These are phyloP conservation scores for Calonectria honghensis DNA, from an alignment of 2,329 filamentous ascomycete genomes.

Conservation along the genomic window DNA sequence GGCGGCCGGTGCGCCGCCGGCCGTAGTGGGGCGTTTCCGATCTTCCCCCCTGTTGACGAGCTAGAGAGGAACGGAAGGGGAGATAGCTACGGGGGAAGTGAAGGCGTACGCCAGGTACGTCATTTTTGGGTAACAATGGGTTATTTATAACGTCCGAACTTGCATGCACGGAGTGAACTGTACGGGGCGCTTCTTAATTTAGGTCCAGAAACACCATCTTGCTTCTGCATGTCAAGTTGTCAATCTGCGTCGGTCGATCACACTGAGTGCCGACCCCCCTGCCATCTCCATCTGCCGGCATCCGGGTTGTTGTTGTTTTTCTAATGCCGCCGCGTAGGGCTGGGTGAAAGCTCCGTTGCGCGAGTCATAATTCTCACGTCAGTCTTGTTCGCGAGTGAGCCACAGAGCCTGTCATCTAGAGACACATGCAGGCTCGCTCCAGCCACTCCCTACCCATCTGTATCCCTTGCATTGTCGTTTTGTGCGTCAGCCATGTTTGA, in stretches of 20 bases:
- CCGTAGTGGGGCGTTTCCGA: conserved; percentile 1
- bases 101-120: background rate
- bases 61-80: background rate
- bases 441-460: background rate
- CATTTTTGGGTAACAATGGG: background rate
- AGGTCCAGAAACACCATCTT: background rate
- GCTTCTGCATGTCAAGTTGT: background rate
- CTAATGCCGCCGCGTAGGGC: background rate
- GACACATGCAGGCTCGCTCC: background rate
- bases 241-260: background rate
- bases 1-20: conserved; percentile 8
- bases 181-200: background rate
- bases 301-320: background rate
- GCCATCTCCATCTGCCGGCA: background rate
- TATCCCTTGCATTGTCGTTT: background rate
- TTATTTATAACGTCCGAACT: background rate
- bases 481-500: background rate
- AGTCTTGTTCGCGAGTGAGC: no score
- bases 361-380: background rate
- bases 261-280: background rate
- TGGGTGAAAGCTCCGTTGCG: background rate
- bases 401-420: conserved; percentile 1
- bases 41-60: background rate
- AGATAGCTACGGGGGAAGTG: background rate
- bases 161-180: background rate